Percentiles rank a stretch among this genome's conserved stretches.
Evolutionary conservation across 2,329 filamentous ascomycete species (phyloP).

Genomic region (Phaeosphaeria sp.): DNA sequence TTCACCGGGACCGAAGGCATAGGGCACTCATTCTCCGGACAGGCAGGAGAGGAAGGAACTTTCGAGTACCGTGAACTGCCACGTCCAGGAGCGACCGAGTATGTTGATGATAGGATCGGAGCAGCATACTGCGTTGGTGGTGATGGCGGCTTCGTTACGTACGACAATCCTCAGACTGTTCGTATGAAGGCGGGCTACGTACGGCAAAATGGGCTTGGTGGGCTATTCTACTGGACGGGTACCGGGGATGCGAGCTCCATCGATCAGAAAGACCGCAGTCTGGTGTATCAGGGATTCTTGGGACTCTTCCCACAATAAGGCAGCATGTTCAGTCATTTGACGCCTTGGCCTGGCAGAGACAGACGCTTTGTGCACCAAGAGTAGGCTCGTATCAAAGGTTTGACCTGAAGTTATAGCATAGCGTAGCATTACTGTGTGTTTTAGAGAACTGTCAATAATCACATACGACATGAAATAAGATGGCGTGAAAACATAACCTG

Average conservation of each 20-base stretch:
- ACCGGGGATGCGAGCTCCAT: slow-evolving; percentile 66
- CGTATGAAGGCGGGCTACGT: slow-evolving; percentile 76
- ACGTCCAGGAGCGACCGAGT: slow-evolving; percentile 65
- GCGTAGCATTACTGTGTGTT: neutral
- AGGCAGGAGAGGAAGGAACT: slow-evolving; percentile 67
- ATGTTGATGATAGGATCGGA: slow-evolving; percentile 69
- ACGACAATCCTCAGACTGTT: slow-evolving; percentile 80
- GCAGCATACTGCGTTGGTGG: slow-evolving; percentile 76
- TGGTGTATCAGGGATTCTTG: slow-evolving; percentile 67
- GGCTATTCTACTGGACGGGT: slow-evolving; percentile 84
- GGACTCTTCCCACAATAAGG: slow-evolving; percentile 51
- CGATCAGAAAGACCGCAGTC: slow-evolving; percentile 57
- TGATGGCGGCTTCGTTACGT: slow-evolving; percentile 79
- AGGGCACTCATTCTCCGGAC: slow-evolving; percentile 64
- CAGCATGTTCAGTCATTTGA: too few species aligned
- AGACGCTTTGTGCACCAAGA: neutral
- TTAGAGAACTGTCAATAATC: too few species aligned
- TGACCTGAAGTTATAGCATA: neutral
- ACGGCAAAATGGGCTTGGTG: slow-evolving; percentile 73
- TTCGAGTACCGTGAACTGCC: slow-evolving; percentile 79
- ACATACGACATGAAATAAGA: too few species aligned
- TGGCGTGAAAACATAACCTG: neutral
- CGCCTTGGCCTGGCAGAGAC: too few species aligned
- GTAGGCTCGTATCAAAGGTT: neutral
- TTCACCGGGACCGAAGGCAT: slow-evolving; percentile 71